These are phyloP conservation scores for Cyberlindnera mycetangii DNA, from an alignment of 805 yeast genomes.

Conservation along the genomic window DNA sequence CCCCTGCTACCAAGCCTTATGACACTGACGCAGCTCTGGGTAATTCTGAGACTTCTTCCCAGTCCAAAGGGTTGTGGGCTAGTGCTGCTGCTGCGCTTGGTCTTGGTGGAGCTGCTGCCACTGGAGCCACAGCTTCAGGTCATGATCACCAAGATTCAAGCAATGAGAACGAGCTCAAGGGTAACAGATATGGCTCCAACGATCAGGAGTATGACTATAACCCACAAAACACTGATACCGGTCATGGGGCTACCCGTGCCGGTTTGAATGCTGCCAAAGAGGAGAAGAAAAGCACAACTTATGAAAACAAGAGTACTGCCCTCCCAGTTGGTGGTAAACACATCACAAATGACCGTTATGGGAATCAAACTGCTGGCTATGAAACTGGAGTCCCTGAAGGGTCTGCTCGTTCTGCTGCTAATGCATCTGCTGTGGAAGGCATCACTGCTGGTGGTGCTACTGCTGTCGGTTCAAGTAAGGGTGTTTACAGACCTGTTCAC, in stretches of 20 bases:
- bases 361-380: conserved; percentile 12
- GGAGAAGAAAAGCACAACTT: conserved; percentile 3
- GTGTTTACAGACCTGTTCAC: conserved; percentile 4
- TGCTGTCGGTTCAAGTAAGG: conserved; percentile 2
- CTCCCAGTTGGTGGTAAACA: conserved; percentile 20
- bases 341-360: conserved; percentile 14
- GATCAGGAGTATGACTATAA: not conserved
- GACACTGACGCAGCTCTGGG: conserved; percentile 11
- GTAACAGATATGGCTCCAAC: not conserved
- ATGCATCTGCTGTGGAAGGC: conserved; percentile 11
- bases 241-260: conserved; percentile 19
- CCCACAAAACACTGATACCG: conserved; percentile 11
- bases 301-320: conserved; percentile 26
- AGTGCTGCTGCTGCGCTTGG: conserved; percentile 17
- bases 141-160: not conserved
- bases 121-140: conserved; percentile 1
- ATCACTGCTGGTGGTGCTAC: conserved; percentile 12
- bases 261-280: conserved; percentile 14
- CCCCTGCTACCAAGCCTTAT: conserved; percentile 4
- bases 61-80: conserved; percentile 9
- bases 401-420: conserved; percentile 20
- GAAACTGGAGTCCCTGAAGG: conserved; percentile 21
- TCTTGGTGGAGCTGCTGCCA: conserved; percentile 12
- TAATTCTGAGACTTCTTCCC: conserved; percentile 3
- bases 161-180: conserved; percentile 1